Base-by-base conservation (phyloP, 371 early-diverging fungal species). In the Circinella minor region DNA sequence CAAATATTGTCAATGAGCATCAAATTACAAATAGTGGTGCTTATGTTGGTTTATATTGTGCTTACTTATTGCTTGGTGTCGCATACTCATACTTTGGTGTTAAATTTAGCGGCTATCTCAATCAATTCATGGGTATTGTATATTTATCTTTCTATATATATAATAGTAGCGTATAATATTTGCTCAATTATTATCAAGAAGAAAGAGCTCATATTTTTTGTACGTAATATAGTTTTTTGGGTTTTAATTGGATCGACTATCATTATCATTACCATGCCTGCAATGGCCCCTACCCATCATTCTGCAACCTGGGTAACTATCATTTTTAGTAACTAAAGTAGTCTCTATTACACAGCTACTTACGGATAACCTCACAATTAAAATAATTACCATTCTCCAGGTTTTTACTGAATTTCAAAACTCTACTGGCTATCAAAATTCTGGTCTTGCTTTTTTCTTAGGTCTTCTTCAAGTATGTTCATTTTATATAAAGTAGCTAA, bases 351-450 rank as follows among this genome's bases (percentile, higher is more conserved):
- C 2, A 27, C 27, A 27, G 27, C 27, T 27, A 27, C 27, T 27
- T 27, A 27, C 2, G 27, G 27, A 27, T 27, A 27, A 27, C 0
- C 27, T 27, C 27, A 27, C 27, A 27, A 27, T 27, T 27, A 27
- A 27, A 27, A 27, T 27, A 27, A 27, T 27, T 1, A 27, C 2
- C 2, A 27, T 27, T 2, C 27, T 27, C 27, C 43, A 43, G 43
- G 43, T 81, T 0, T 83, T 83, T 62, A 73, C 75, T 3, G 76
- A 77, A 20, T 83, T 78, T 39, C 47, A 59, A 7, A 83, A 83
- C 17, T 71, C 63, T 4, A 80, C 83, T 3, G 83, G 83, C 0
- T 80, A 77, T 17, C 36, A 62, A 1, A 80, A 79, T 20, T 47
- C 51, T 15, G 77, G 74, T 36, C 59, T 78, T 17, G 75, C 69